Evolutionary conservation across 352 stramenopile genomes (phyloP).

Genomic region (Phytophthora podocarpi): DNA sequence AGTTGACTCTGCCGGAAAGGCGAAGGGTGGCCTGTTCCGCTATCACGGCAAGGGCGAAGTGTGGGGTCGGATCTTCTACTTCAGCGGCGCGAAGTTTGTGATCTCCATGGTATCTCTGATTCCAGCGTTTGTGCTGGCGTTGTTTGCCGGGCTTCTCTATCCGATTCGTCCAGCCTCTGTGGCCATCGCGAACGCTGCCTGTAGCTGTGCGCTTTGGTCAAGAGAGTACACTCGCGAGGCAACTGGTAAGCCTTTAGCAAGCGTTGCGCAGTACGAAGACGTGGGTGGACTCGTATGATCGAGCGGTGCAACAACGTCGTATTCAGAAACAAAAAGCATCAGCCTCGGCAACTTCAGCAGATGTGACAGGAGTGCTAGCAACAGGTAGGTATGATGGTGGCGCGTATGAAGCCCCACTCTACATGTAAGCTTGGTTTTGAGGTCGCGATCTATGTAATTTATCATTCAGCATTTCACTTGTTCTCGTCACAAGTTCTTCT

Average conservation of each 20-base stretch:
- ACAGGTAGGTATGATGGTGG: slow-evolving; percentile 9
- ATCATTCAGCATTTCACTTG: slow-evolving; percentile 20
- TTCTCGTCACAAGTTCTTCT: neutral
- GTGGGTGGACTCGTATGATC: slow-evolving; percentile 47
- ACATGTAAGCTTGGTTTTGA: slow-evolving; percentile 33
- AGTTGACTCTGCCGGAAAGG: slow-evolving; percentile 30
- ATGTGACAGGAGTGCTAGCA: slow-evolving; percentile 2
- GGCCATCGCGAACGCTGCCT: slow-evolving; percentile 46
- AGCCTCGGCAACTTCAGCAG: slow-evolving; percentile 7
- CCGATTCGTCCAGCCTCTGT: slow-evolving; percentile 57
- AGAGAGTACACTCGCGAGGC: slow-evolving; percentile 70
- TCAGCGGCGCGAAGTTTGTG: slow-evolving; percentile 63
- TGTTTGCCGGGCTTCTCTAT: slow-evolving; percentile 62
- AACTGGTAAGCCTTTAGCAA: slow-evolving; percentile 53
- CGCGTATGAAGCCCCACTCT: slow-evolving; percentile 9
- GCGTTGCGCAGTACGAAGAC: slow-evolving; percentile 31
- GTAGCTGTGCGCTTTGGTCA: slow-evolving; percentile 58
- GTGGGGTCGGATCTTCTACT: slow-evolving; percentile 77
- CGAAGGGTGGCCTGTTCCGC: slow-evolving; percentile 50
- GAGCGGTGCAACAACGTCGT: slow-evolving; percentile 12
- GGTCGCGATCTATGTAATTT: slow-evolving; percentile 37
- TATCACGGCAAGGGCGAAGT: slow-evolving; percentile 65
- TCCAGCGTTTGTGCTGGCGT: slow-evolving; percentile 53
- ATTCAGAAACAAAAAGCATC: slow-evolving; percentile 17
- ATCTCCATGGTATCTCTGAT: slow-evolving; percentile 65